Base-by-base conservation (phyloP, 352 stramenopile species). In the Globisporangium orthogonon region DNA sequence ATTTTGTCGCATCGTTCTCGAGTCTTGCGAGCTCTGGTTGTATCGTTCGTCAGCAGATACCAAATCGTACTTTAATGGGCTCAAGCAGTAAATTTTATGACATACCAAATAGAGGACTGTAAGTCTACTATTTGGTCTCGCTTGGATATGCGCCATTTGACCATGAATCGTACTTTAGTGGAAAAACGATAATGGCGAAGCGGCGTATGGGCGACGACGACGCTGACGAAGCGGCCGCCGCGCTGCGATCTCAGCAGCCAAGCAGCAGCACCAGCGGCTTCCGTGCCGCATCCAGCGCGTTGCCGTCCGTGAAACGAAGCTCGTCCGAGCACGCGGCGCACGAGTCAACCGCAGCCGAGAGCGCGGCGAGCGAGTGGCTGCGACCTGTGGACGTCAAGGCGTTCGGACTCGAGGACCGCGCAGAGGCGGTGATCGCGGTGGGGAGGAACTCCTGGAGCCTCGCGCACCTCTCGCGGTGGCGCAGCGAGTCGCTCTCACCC, bases 371-470 rank as follows among this genome's bases (percentile, higher is more conserved):
- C 28, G 15, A 56, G 13, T 23, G 54, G 33, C 68, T 66, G 14
- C 80, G 61, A 1, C 54, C 57, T 2, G 60, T 89, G 18, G 73
- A 92, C 44, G 72, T 91, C 31, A 69, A 67, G n/a, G 83, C 80
- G 6, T 89, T 80, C 18, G 83, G 78, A 14, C 70, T 92, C 3
- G 83, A 92, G 67, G 83, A 92, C 63, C 79, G 73, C n/a, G 80
- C 80, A 0, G 70, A 88, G 43, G 83, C 83, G 11, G 73, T 91
- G 10, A 92, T 90, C 11, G 76, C 78, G 10, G 65, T 60, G 28
- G 65, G 65, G 23, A 74, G 56, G 51, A 57, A 60, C 23, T 71
- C 52, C 51, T 92, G 83, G 83, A 74, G 69, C 50, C 71, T 92
- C 37, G 66, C 61, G 7, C 76, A 86, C 29, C 58, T 92, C 28